These are phyloP conservation scores for Rheum nobile DNA, from an alignment of 148 eudicot species.

Conservation along the genomic window DNA sequence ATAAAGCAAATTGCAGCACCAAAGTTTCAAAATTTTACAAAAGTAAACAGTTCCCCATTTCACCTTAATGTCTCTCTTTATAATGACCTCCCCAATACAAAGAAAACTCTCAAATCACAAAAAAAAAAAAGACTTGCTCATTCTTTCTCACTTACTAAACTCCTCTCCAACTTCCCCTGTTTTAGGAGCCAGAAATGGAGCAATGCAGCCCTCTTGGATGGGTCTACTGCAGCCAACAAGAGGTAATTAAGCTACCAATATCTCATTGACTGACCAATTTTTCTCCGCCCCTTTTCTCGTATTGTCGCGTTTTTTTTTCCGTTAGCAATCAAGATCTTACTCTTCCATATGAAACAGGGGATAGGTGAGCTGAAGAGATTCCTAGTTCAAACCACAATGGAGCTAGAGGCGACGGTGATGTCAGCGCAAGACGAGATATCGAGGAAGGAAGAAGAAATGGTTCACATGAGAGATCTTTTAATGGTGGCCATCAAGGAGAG, in stretches of 20 bases:
- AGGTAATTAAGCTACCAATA: not conserved
- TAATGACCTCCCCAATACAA: not conserved
- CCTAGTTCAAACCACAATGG: constrained; percentile 60
- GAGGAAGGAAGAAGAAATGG: constrained; percentile 66
- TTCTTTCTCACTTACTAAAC: not conserved
- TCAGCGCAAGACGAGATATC: constrained; percentile 68
- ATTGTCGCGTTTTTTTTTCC: not conserved
- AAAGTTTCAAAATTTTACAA: constrained; percentile 12
- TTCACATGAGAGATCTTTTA: constrained; percentile 40
- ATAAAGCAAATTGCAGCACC: constrained; percentile 7
- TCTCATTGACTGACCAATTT: not conserved
- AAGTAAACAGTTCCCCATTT: constrained; percentile 15
- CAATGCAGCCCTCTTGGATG: constrained; percentile 8
- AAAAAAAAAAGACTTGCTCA: not conserved
- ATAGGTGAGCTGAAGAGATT: constrained; percentile 44
- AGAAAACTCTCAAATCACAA: not conserved
- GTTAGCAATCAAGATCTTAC: not conserved
- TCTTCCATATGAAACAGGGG: not conserved
- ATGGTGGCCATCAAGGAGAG: constrained; percentile 47
- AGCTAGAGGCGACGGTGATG: constrained; percentile 51
- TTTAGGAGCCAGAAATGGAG: not conserved
- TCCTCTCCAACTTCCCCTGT: not conserved
- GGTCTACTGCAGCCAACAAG: constrained; percentile 3
- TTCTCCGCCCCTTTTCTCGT: not conserved
- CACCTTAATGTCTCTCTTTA: not conserved